phyloP scores from a whole-genome alignment of 345 rosid species.

The Acer campestre region DNA sequence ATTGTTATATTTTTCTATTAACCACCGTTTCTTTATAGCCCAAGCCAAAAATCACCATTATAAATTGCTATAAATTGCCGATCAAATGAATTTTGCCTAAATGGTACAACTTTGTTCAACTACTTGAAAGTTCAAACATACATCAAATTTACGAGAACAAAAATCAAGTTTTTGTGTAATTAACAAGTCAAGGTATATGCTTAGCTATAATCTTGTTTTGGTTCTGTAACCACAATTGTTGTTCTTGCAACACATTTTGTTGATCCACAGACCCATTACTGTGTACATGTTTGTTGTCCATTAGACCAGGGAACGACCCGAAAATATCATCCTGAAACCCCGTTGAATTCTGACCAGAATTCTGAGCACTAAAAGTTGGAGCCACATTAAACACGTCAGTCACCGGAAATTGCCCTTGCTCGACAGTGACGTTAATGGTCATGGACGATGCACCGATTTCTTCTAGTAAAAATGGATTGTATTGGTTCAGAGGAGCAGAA shows the following conservation, averaged over 20 bases:
- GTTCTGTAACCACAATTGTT: conserved; percentile 67
- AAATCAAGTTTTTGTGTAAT: not conserved
- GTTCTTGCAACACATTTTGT: conserved; percentile 51
- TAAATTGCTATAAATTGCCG: too few species aligned
- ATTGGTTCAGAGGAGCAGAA: conserved; percentile 19
- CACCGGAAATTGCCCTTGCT: conserved; percentile 11
- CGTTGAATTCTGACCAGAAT: not conserved
- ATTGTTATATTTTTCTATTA: too few species aligned
- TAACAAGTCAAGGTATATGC: conserved; percentile 36
- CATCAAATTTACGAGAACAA: not conserved
- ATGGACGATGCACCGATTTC: conserved; percentile 10
- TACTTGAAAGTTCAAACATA: not conserved
- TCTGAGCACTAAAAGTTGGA: conserved; percentile 40
- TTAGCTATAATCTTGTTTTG: conserved; percentile 77
- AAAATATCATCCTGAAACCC: conserved; percentile 48
- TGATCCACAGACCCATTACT: conserved; percentile 28
- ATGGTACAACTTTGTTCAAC: not conserved
- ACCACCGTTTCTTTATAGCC: too few species aligned
- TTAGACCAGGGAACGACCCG: conserved; percentile 28
- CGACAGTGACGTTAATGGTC: not conserved
- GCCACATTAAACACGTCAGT: conserved; percentile 31
- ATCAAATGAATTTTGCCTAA: too few species aligned
- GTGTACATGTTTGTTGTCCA: not conserved
- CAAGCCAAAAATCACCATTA: too few species aligned
- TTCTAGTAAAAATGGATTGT: conserved; percentile 59